Evolutionary conservation across 345 rosid genomes (phyloP).

Genomic region (Noccaea bulbosa): DNA sequence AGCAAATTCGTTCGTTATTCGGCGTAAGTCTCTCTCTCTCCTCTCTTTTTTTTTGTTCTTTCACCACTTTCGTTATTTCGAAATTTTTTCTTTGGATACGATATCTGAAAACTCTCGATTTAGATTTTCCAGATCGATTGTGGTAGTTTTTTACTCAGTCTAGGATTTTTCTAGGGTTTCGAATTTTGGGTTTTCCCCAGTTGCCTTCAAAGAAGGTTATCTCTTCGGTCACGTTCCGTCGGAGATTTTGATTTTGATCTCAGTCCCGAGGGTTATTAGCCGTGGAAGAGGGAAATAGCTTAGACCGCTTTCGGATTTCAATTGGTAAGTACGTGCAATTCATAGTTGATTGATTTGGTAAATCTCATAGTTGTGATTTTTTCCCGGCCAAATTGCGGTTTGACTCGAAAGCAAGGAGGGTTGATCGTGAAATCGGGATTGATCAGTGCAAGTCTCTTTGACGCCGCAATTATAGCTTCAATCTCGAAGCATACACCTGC

Average conservation of each 20-base stretch:
- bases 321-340: constrained; percentile 17
- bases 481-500: background rate
- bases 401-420: constrained; percentile 1
- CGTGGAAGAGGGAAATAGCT: constrained; percentile 13
- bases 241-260: constrained; percentile 6
- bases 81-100: background rate
- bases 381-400: constrained; percentile 10
- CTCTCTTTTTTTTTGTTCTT: background rate
- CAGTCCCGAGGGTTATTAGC: constrained; percentile 1
- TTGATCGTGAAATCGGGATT: constrained; percentile 4
- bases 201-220: constrained; percentile 10
- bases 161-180: constrained; percentile 48
- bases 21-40: constrained; percentile 12
- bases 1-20: constrained; percentile 29
- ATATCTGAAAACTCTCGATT: constrained; percentile 46
- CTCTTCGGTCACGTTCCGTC: constrained; percentile 1
- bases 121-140: constrained; percentile 47
- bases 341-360: constrained; percentile 17
- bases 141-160: constrained; percentile 32
- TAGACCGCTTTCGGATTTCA: background rate
- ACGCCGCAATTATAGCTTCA: background rate
- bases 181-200: constrained; percentile 11
- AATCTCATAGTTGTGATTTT: constrained; percentile 15
- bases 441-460: constrained; percentile 5
- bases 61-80: constrained; percentile 18